These are phyloP conservation scores for Tagetes erecta DNA, from an alignment of 129 eudicot species.

Conservation along the genomic window DNA sequence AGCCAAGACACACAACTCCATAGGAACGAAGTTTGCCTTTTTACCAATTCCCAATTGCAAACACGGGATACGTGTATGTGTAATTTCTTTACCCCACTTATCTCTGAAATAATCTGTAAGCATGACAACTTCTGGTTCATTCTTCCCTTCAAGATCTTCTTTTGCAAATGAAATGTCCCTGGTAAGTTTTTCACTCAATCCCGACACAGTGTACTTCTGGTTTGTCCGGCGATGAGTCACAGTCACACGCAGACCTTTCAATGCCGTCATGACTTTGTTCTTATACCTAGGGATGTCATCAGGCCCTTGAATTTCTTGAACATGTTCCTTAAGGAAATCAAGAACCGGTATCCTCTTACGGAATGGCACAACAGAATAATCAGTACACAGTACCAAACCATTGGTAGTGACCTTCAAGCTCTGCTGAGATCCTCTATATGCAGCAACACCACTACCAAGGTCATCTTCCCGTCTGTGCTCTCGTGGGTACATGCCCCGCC, in stretches of 20 bases:
- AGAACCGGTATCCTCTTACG: conserved; percentile 64
- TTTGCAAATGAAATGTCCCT: conserved; percentile 38
- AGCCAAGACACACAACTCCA: conserved; percentile 68
- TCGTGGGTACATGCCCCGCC: conserved; percentile 47
- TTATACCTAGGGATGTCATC: conserved; percentile 26
- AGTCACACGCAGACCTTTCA: conserved; percentile 57
- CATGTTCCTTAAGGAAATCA: conserved; percentile 57
- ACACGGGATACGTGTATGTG: conserved; percentile 50
- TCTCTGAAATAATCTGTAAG: conserved; percentile 56
- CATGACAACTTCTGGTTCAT: conserved; percentile 16
- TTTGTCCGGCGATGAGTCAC: conserved; percentile 73
- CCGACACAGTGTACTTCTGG: conserved; percentile 53
- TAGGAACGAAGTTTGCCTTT: conserved; percentile 51
- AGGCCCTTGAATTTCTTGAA: conserved; percentile 33
- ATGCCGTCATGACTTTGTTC: conserved; percentile 31
- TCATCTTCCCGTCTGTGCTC: conserved; percentile 40
- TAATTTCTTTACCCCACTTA: conserved; percentile 46
- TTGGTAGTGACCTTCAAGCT: conserved; percentile 62
- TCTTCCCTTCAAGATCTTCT: conserved; percentile 51
- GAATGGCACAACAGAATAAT: conserved; percentile 57
- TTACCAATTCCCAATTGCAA: conserved; percentile 51
- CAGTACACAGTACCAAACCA: conserved; percentile 56
- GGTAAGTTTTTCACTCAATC: conserved; percentile 41
- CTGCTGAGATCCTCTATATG: conserved; percentile 63
- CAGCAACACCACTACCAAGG: conserved; percentile 58